phyloP scores from a whole-genome alignment of 129 eudicot genomes.

The Artemisia argyi region DNA sequence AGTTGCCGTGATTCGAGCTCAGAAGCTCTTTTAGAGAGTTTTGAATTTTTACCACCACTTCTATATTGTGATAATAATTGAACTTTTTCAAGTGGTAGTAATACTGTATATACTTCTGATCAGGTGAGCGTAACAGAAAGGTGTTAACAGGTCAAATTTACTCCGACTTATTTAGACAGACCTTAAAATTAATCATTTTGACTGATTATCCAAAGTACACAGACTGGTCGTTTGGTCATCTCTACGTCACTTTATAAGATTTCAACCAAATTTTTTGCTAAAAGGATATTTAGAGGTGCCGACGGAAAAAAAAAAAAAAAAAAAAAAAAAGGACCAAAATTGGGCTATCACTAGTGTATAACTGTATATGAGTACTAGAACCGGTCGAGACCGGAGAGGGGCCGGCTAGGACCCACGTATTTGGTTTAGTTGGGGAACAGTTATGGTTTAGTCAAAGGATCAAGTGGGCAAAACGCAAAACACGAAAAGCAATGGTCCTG shows the following conservation, averaged over 20 bases:
- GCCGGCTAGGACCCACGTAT: background rate
- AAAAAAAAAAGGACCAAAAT: too few species aligned
- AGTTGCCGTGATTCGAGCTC: too few species aligned
- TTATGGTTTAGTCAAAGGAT: slow-evolving; percentile 2
- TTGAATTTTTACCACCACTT: too few species aligned
- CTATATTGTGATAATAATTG: too few species aligned
- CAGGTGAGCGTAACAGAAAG: too few species aligned
- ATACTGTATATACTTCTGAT: too few species aligned
- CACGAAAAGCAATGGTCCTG: background rate
- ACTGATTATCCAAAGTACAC: background rate
- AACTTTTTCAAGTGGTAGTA: too few species aligned
- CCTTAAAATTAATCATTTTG: background rate
- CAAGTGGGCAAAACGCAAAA: background rate
- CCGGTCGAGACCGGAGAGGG: background rate
- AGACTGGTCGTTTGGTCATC: background rate
- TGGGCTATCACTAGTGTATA: slow-evolving; percentile 3
- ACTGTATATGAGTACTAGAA: background rate
- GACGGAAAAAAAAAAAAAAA: too few species aligned
- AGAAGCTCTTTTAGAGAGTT: too few species aligned
- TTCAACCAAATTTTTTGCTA: background rate
- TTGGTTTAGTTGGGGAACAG: slow-evolving; percentile 3
- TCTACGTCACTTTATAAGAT: too few species aligned
- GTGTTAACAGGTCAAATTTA: too few species aligned
- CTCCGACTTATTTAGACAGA: too few species aligned
- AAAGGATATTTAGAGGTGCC: background rate